Evolutionary conservation across 2,329 filamentous ascomycete species (phyloP).

Genomic region (Zelopaecilomyces penicillatus): DNA sequence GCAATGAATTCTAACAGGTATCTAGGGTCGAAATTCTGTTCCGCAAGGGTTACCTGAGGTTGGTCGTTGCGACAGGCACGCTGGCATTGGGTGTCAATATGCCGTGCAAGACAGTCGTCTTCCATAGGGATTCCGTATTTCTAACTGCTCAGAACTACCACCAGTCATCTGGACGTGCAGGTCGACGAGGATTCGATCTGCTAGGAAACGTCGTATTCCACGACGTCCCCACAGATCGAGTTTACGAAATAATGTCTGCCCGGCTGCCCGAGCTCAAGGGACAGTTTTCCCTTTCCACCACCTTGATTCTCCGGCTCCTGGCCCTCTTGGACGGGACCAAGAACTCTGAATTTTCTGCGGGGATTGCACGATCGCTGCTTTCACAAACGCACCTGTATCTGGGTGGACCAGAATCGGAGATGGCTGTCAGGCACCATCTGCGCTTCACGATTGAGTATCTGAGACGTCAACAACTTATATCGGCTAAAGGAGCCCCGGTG

Average conservation of each 20-base stretch:
- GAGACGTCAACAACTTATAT: slow-evolving; percentile 58
- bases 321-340: slow-evolving; percentile 59
- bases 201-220: slow-evolving; percentile 77
- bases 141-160: slow-evolving; percentile 69
- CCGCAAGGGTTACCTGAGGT: slow-evolving; percentile 60
- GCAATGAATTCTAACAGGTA: background rate
- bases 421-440: slow-evolving; percentile 65
- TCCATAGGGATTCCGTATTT: slow-evolving; percentile 64
- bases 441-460: slow-evolving; percentile 78
- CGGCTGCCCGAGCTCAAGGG: slow-evolving; percentile 65
- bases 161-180: slow-evolving; percentile 68
- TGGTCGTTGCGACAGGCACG: slow-evolving; percentile 68
- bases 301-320: slow-evolving; percentile 60
- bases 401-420: slow-evolving; percentile 58
- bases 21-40: slow-evolving; percentile 60
- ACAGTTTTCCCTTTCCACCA: slow-evolving; percentile 71
- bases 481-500: slow-evolving; percentile 50
- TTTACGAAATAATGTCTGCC: slow-evolving; percentile 62
- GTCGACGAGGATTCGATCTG: slow-evolving; percentile 71
- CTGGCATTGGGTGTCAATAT: slow-evolving; percentile 73
- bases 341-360: slow-evolving; percentile 51
- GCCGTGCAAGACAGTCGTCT: slow-evolving; percentile 76
- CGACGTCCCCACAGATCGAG: slow-evolving; percentile 50
- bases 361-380: slow-evolving; percentile 57
- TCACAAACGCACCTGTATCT: slow-evolving; percentile 64